A percentile compares a stretch with the other conserved stretches of the same genome.
Evolutionary conservation across 148 eudicot species (phyloP).

Genomic region (Pouteria glomerata): DNA sequence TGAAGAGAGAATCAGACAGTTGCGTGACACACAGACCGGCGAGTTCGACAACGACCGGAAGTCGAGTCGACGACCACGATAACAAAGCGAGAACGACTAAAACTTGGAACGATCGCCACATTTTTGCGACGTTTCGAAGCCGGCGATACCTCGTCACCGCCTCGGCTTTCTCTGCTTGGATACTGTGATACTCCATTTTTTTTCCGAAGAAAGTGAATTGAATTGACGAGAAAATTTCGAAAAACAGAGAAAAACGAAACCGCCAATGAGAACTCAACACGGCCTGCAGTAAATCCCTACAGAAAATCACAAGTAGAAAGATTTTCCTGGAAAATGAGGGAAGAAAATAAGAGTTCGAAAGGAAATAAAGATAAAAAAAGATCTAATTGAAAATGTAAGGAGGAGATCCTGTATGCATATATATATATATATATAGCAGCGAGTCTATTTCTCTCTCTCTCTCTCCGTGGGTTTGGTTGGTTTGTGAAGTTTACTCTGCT

Average conservation of each 20-base stretch:
- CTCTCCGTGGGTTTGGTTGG: neutral
- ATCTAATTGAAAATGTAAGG: neutral
- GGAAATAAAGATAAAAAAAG: neutral
- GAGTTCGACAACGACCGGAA: slow-evolving; percentile 12
- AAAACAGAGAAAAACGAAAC: neutral
- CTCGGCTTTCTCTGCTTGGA: slow-evolving; percentile 32
- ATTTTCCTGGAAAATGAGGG: neutral
- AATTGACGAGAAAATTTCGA: neutral
- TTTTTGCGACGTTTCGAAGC: slow-evolving; percentile 16
- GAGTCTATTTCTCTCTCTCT: neutral
- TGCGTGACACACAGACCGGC: slow-evolving; percentile 16
- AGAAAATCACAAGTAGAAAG: neutral
- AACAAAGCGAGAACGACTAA: slow-evolving; percentile 19
- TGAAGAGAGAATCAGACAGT: slow-evolving; percentile 23
- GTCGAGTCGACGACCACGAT: slow-evolving; percentile 29
- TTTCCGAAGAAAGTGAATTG: neutral
- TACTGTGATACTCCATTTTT: slow-evolving; percentile 21
- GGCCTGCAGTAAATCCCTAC: no score
- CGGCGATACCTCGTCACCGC: slow-evolving; percentile 34
- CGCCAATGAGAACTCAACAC: neutral
- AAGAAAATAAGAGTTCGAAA: neutral
- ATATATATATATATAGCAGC: neutral
- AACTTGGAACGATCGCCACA: slow-evolving; percentile 19
- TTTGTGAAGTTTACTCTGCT: neutral
- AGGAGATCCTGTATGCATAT: neutral